Percentiles rank a stretch among this genome's conserved stretches.
Evolutionary conservation across 1,284 basidiomycete species (phyloP).

Genomic region (Pterulicium gracile): DNA sequence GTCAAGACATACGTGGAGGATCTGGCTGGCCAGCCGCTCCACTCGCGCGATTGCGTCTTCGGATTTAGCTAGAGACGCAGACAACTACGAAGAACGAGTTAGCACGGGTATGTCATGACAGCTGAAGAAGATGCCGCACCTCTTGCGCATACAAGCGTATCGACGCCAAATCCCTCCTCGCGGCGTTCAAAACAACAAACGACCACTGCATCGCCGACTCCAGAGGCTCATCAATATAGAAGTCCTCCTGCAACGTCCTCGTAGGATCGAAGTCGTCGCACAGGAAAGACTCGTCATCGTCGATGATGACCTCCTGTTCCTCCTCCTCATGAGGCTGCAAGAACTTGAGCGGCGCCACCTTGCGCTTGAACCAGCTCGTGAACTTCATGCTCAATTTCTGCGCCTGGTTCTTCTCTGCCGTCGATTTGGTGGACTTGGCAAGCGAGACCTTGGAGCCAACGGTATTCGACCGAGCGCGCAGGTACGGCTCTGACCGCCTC

Average conservation of each 20-base stretch:
- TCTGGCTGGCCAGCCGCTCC: background rate
- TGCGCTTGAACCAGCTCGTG: constrained; percentile 10
- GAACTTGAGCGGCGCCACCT: constrained; percentile 5
- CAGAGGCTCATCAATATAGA: constrained; percentile 2
- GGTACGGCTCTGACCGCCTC: background rate
- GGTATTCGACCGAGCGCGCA: background rate
- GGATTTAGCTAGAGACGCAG: background rate
- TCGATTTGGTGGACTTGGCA: background rate
- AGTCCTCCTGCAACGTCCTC: constrained; percentile 1
- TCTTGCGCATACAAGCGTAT: constrained; percentile 14
- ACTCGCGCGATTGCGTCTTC: background rate
- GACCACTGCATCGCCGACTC: constrained; percentile 26
- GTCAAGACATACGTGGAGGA: background rate
- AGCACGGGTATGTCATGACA: background rate
- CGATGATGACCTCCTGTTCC: constrained; percentile 4
- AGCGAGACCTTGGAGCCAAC: background rate
- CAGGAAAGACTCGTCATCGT: constrained; percentile 17
- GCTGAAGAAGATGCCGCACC: background rate
- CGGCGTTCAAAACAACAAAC: constrained; percentile 35
- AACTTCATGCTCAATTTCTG: constrained; percentile 1
- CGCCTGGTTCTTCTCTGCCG: background rate
- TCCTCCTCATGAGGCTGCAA: too few species aligned
- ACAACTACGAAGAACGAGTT: background rate
- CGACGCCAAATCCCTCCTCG: constrained; percentile 36
- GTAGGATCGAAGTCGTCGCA: constrained; percentile 15